These are phyloP conservation scores for Daldinia loculata DNA, from an alignment of 495 filamentous ascomycete genomes.

Conservation along the genomic window DNA sequence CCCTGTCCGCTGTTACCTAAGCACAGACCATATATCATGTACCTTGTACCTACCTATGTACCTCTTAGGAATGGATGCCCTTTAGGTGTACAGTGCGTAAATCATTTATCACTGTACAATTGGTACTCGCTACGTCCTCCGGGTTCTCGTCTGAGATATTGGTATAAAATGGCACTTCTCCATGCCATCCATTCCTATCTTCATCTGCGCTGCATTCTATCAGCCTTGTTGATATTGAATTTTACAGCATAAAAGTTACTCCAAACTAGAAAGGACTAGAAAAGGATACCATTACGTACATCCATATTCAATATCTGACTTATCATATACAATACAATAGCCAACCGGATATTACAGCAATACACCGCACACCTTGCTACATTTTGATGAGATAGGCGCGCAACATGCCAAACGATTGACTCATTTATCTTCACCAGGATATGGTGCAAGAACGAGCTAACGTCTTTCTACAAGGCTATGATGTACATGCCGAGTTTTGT, in stretches of 20 bases:
- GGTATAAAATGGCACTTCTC: conserved; percentile 36
- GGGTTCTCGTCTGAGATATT: conserved; percentile 31
- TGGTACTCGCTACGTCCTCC: conserved; percentile 15
- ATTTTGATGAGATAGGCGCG: not conserved
- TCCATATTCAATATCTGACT: conserved; percentile 3
- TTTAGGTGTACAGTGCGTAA: not conserved
- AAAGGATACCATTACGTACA: not conserved
- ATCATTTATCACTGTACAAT: not conserved
- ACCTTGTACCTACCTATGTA: too few relatives aligned
- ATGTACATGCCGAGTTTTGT: conserved; percentile 42
- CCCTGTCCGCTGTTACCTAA: not conserved
- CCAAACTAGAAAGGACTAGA: not conserved
- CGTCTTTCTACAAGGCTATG: conserved; percentile 30
- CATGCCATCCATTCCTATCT: conserved; percentile 13
- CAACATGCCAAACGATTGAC: conserved; percentile 20
- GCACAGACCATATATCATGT: not conserved
- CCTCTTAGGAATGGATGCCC: not conserved
- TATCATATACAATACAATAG: not conserved
- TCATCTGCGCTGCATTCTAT: conserved; percentile 7
- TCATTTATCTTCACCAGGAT: conserved; percentile 8
- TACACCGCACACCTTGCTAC: not conserved
- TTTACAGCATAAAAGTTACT: not conserved
- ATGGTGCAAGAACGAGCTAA: conserved; percentile 26
- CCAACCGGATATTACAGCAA: not conserved
- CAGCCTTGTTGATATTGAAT: conserved; percentile 23